Conservation (phyloP, 2,329 filamentous ascomycete genomes). For the Pezicula radicicola region DNA sequence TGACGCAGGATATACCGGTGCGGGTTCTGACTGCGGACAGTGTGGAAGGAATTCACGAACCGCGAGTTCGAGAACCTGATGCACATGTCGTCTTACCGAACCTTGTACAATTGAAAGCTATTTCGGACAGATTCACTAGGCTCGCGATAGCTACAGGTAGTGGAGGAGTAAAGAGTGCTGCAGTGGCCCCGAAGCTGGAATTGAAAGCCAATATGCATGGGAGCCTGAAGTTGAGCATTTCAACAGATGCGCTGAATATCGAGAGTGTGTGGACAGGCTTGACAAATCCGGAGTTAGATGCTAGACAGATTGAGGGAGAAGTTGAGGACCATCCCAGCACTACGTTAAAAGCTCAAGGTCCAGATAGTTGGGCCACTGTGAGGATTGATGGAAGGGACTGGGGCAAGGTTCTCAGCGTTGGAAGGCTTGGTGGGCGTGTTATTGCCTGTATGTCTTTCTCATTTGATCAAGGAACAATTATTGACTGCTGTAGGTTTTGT, state of each 20-base stretch:
- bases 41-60: conserved; percentile 93
- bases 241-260: conserved; percentile 81
- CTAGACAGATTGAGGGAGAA: conserved; percentile 64
- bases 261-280: conserved; percentile 83
- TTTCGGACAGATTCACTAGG: conserved; percentile 93
- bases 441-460: conserved; percentile 69
- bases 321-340: conserved; percentile 82
- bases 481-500: conserved; percentile 55
- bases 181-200: conserved; percentile 65
- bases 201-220: conserved; percentile 95
- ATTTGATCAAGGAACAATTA: neutral
- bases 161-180: conserved; percentile 13
- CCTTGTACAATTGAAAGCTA: conserved; percentile 83
- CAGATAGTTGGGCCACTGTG: conserved; percentile 84
- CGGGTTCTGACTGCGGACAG: conserved; percentile 79
- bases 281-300: conserved; percentile 84
- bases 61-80: conserved; percentile 84
- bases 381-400: conserved; percentile 92
- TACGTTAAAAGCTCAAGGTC: conserved; percentile 70
- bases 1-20: conserved; percentile 96
- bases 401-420: conserved; percentile 91
- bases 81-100: conserved; percentile 90
- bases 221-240: conserved; percentile 72
- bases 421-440: conserved; percentile 81
- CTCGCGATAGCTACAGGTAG: conserved; percentile 55